Conservation (phyloP, 352 stramenopile genomes). For the Albugo laibachii region DNA sequence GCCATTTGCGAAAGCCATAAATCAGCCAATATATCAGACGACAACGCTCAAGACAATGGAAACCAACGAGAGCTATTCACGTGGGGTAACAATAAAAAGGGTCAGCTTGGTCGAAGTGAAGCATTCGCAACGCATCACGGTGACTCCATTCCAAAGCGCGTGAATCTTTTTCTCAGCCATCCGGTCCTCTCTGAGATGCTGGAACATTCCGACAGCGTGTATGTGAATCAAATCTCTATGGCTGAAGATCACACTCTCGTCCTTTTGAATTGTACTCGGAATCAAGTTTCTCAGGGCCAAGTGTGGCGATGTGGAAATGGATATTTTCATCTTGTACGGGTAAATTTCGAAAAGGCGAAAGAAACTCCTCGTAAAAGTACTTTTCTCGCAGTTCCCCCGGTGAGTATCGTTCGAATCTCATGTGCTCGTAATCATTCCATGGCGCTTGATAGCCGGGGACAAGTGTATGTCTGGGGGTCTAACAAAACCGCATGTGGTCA, state of each 20-base stretch:
- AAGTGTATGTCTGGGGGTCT: conserved; percentile 60
- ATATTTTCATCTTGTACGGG: conserved; percentile 37
- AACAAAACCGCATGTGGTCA: conserved; percentile 10
- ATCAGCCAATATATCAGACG: neutral
- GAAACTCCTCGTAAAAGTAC: neutral
- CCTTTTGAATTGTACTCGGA: conserved; percentile 29
- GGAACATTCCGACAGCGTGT: conserved; percentile 24
- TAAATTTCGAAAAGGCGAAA: conserved; percentile 26
- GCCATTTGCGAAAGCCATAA: conserved; percentile 28
- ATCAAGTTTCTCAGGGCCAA: conserved; percentile 32
- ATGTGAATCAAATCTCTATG: conserved; percentile 26
- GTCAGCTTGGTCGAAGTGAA: conserved; percentile 62
- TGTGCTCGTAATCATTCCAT: conserved; percentile 69
- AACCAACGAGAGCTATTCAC: conserved; percentile 19
- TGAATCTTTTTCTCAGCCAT: conserved; percentile 30
- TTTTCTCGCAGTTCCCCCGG: neutral
- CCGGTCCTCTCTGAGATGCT: conserved; percentile 41
- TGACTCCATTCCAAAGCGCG: conserved; percentile 25
- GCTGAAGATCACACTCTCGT: conserved; percentile 60
- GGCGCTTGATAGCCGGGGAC: conserved; percentile 29
- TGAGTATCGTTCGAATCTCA: conserved; percentile 43
- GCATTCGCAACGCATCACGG: conserved; percentile 41
- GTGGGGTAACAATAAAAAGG: conserved; percentile 65
- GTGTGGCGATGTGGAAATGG: conserved; percentile 70
- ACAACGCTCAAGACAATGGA: no score